These are phyloP conservation scores for Alternaria gaisen DNA, from an alignment of 2,329 filamentous ascomycete genomes.

Conservation along the genomic window DNA sequence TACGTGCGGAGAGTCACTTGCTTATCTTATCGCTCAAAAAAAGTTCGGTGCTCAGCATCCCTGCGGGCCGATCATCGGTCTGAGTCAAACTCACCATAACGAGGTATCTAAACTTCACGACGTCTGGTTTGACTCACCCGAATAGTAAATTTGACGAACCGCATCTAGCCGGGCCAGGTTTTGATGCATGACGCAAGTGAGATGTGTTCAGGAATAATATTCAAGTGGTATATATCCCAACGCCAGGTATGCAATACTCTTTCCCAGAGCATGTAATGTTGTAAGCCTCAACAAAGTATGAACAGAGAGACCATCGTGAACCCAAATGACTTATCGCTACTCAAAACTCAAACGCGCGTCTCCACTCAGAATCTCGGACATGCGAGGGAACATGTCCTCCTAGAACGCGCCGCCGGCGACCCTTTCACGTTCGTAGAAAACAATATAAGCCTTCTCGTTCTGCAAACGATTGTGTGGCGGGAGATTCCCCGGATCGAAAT, in stretches of 20 bases:
- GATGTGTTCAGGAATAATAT: conserved; percentile 1
- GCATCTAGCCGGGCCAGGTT: not conserved
- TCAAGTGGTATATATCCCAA: conserved; percentile 16
- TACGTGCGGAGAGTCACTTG: conserved; percentile 21
- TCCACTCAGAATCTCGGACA: no score
- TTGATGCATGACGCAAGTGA: not conserved
- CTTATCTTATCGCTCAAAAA: conserved; percentile 30
- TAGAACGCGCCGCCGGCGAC: conserved; percentile 44
- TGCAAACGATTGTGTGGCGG: conserved; percentile 61
- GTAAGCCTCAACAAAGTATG: conserved; percentile 3
- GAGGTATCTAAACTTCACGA: not conserved
- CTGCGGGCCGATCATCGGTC: conserved; percentile 34
- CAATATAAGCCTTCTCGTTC: conserved; percentile 71
- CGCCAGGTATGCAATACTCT: conserved; percentile 22
- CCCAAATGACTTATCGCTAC: not conserved
- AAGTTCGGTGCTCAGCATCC: conserved; percentile 21
- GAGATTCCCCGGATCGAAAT: conserved; percentile 65
- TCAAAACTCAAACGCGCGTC: not conserved
- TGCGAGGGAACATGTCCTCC: not conserved
- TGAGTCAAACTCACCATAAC: conserved; percentile 1
- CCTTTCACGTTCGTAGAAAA: conserved; percentile 65
- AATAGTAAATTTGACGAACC: not conserved
- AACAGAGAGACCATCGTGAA: not conserved
- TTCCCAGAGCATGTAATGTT: not conserved
- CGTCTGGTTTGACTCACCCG: not conserved